phyloP scores from a whole-genome alignment of 805 yeast genomes.

The Pichia cephalocereana region DNA sequence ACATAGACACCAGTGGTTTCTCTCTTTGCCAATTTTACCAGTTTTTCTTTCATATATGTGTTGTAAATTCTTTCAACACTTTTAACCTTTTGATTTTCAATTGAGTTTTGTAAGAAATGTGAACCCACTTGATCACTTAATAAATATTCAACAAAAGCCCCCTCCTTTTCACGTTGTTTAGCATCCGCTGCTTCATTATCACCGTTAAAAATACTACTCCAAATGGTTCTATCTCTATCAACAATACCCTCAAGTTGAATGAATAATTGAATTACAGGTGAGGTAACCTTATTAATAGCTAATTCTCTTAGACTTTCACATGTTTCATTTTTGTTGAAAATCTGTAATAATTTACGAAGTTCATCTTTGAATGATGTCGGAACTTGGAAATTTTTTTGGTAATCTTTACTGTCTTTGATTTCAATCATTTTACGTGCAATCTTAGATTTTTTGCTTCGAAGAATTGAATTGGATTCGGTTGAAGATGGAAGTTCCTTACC shows the following conservation, averaged over 20 bases:
- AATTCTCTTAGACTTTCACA: slow-evolving; percentile 52
- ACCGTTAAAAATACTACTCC: slow-evolving; percentile 52
- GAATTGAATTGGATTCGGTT: slow-evolving; percentile 54
- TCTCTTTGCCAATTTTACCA: slow-evolving; percentile 66
- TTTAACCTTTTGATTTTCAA: slow-evolving; percentile 56
- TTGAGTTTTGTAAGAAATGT: slow-evolving; percentile 72
- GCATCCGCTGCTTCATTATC: slow-evolving; percentile 42
- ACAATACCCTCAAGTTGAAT: slow-evolving; percentile 75
- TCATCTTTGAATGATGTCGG: slow-evolving; percentile 62
- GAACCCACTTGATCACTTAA: slow-evolving; percentile 88
- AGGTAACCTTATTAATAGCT: slow-evolving; percentile 71
- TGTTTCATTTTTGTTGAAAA: slow-evolving; percentile 30
- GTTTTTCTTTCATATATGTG: slow-evolving; percentile 64
- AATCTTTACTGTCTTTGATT: slow-evolving; percentile 68
- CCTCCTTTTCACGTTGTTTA: slow-evolving; percentile 52
- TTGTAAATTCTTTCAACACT: slow-evolving; percentile 63
- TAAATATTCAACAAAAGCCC: slow-evolving; percentile 73
- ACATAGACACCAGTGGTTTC: slow-evolving; percentile 81
- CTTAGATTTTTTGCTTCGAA: slow-evolving; percentile 76
- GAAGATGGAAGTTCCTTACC: slow-evolving; percentile 76
- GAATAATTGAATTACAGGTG: slow-evolving; percentile 77
- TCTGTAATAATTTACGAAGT: slow-evolving; percentile 39
- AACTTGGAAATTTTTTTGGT: slow-evolving; percentile 54
- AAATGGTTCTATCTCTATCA: slow-evolving; percentile 61
- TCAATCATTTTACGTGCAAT: slow-evolving; percentile 92